Percentiles rank a stretch among this genome's conserved stretches.
Conservation (phyloP, 495 filamentous ascomycete genomes). For the Patellaria atrata region DNA sequence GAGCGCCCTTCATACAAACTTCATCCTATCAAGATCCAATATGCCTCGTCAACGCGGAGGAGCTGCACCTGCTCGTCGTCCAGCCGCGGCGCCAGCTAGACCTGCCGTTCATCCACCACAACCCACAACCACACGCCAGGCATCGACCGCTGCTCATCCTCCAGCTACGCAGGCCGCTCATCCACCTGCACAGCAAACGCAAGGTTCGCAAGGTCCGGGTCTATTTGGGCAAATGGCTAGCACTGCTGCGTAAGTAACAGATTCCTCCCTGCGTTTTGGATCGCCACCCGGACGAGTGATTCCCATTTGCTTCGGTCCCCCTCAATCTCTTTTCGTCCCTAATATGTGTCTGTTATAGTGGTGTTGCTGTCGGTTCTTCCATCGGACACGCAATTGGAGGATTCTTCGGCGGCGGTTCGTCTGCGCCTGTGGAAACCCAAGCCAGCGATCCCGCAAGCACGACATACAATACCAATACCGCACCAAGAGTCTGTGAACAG, state of each 20-base stretch:
- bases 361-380: constrained; percentile 87
- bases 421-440: constrained; percentile 42
- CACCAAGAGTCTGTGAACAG: constrained; percentile 46
- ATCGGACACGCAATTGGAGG: constrained; percentile 91
- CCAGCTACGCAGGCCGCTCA: constrained; percentile 11
- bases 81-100: constrained; percentile 17
- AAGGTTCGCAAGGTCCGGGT: constrained; percentile 24
- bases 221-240: constrained; percentile 33
- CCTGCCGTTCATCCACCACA: constrained; percentile 3
- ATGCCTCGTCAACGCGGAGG: constrained; percentile 29
- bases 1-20: too few relatives aligned
- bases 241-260: constrained; percentile 32
- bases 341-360: constrained; percentile 39
- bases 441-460: constrained; percentile 24
- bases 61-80: constrained; percentile 20
- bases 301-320: background rate
- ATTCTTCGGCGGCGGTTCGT: constrained; percentile 57
- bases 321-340: background rate
- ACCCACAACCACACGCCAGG: constrained; percentile 20
- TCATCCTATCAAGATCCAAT: constrained; percentile 6
- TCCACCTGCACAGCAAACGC: constrained; percentile 10
- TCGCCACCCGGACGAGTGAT: background rate
- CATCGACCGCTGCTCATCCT: constrained; percentile 27
- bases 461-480: constrained; percentile 40
- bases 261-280: background rate